A percentile compares a stretch with the other conserved stretches of the same genome.
phyloP scores from a whole-genome alignment of 345 rosid genomes.

The Lepidium africanum region DNA sequence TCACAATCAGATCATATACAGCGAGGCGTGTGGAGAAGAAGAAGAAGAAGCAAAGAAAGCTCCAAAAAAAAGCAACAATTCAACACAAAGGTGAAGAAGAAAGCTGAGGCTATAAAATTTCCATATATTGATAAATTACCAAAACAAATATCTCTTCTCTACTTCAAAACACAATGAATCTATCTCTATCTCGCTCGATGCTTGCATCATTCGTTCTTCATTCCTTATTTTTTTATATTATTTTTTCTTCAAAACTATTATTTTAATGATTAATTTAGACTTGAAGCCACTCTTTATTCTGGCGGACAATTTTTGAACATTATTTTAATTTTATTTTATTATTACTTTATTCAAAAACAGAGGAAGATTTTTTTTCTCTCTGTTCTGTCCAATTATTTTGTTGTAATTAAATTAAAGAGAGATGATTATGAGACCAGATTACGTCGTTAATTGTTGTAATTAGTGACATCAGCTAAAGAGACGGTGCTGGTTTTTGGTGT shows the following conservation, averaged over 20 bases:
- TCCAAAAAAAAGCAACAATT: neutral
- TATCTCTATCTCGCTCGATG: neutral
- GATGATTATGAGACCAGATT: slow-evolving; percentile 3
- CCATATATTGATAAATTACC: neutral
- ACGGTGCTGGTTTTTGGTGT: neutral
- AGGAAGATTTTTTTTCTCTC: slow-evolving; percentile 1
- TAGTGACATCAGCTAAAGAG: slow-evolving; percentile 2
- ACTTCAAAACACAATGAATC: slow-evolving; percentile 13
- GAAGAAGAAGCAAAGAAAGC: neutral
- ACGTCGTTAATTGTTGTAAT: neutral
- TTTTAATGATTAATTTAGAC: neutral
- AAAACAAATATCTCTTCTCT: slow-evolving; percentile 24
- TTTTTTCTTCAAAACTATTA: neutral
- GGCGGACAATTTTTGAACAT: slow-evolving; percentile 20
- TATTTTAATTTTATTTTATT: neutral
- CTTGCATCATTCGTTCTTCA: slow-evolving; percentile 18
- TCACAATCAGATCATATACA: slow-evolving; percentile 15
- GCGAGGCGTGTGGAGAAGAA: slow-evolving; percentile 3
- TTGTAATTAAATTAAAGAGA: neutral
- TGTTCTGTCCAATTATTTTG: neutral
- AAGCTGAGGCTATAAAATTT: slow-evolving; percentile 27
- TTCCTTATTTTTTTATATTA: neutral
- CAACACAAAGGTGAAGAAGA: slow-evolving; percentile 13
- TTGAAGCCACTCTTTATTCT: slow-evolving; percentile 22
- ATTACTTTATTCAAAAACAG: neutral